A percentile compares a stretch with the other conserved stretches of the same genome.
Evolutionary conservation across 306 rosid genomes (phyloP).

Genomic region (Ammopiptanthus mongolicus): DNA sequence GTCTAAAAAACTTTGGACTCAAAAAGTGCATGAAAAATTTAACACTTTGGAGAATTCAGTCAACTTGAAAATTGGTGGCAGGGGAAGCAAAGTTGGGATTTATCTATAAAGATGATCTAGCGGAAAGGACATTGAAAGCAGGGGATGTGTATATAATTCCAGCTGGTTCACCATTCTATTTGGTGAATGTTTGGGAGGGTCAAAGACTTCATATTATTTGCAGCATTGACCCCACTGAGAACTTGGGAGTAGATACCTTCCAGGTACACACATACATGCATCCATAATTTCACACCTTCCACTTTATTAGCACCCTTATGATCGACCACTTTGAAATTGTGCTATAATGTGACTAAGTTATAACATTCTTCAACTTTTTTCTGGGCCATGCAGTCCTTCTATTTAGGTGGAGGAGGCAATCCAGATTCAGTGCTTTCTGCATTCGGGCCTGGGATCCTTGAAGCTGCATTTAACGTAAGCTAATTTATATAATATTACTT

Average conservation of each 20-base stretch:
- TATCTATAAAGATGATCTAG: constrained; percentile 53
- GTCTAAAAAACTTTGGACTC: not conserved
- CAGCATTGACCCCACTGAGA: constrained; percentile 59
- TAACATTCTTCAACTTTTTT: constrained; percentile 3
- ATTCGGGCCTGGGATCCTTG: constrained; percentile 44
- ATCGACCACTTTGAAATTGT: not conserved
- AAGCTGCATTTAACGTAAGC: constrained; percentile 76
- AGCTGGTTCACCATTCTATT: constrained; percentile 76
- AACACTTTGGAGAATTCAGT: not conserved
- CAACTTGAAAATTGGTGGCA: constrained; percentile 29
- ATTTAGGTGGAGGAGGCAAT: constrained; percentile 69
- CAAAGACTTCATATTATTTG: constrained; percentile 68
- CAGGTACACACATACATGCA: constrained; percentile 39
- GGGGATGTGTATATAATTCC: constrained; percentile 79
- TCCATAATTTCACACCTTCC: not conserved
- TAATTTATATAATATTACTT: not conserved
- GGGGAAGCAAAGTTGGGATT: constrained; percentile 81
- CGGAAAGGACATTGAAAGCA: constrained; percentile 53
- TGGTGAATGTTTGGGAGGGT: constrained; percentile 59
- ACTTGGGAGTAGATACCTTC: constrained; percentile 44
- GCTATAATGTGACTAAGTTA: not conserved
- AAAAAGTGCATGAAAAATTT: not conserved
- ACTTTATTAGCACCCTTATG: not conserved
- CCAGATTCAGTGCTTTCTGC: constrained; percentile 61
- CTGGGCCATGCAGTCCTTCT: constrained; percentile 56